phyloP scores from a whole-genome alignment of 2,329 filamentous ascomycete species.

The Phoma herbarum region DNA sequence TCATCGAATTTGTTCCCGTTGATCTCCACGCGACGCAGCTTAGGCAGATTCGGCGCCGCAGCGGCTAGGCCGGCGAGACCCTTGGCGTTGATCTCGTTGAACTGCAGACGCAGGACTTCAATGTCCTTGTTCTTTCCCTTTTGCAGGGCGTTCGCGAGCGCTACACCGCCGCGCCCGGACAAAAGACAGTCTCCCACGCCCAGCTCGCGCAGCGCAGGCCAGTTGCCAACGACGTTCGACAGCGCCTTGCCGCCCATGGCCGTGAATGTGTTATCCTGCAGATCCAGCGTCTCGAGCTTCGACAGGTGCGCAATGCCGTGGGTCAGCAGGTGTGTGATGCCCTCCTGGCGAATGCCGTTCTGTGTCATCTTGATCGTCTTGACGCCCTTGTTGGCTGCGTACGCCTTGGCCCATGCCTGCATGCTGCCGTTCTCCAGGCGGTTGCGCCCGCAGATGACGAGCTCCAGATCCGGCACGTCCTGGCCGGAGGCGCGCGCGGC shows the following conservation, averaged over 20 bases:
- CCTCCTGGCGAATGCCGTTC: constrained; percentile 95
- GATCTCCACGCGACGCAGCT: constrained; percentile 84
- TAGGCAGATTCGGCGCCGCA: constrained; percentile 73
- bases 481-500: constrained; percentile 75
- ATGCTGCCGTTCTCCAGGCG: constrained; percentile 95
- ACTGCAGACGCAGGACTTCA: constrained; percentile 84
- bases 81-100: constrained; percentile 87
- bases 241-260: constrained; percentile 79
- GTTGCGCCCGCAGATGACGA: constrained; percentile 97
- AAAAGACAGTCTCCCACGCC: constrained; percentile 90
- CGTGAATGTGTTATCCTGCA: constrained; percentile 99
- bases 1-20: constrained; percentile 96
- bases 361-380: constrained; percentile 96
- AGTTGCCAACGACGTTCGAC: constrained; percentile 75
- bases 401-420: constrained; percentile 91
- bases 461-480: constrained; percentile 84
- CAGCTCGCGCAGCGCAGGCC: constrained; percentile 80
- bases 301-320: constrained; percentile 78
- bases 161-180: constrained; percentile 76
- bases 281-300: constrained; percentile 78
- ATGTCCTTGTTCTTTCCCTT: constrained; percentile 81
- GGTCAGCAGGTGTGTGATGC: constrained; percentile 81
- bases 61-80: constrained; percentile 76
- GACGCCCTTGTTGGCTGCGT: constrained; percentile 80
- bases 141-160: constrained; percentile 76